These are phyloP conservation scores for Pestalotiopsis sp. DNA, from an alignment of 2,329 filamentous ascomycete genomes.

Conservation along the genomic window DNA sequence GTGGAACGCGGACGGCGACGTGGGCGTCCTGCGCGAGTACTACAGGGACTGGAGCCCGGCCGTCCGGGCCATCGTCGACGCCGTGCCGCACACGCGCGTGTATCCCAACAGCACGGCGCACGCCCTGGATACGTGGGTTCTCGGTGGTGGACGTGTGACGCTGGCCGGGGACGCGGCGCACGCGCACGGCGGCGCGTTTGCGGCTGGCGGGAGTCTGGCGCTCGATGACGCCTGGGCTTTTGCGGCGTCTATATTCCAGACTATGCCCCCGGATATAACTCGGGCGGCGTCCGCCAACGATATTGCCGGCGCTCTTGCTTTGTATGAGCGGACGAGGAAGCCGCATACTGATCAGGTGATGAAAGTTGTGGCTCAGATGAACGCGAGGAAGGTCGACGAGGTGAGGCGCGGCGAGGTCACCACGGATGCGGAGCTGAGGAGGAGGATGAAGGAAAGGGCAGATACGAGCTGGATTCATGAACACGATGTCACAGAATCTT, in stretches of 20 bases:
- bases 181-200: slow-evolving; percentile 42
- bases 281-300: not conserved
- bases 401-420: not conserved
- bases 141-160: slow-evolving; percentile 35
- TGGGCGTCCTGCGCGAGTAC: slow-evolving; percentile 36
- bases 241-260: slow-evolving; percentile 36
- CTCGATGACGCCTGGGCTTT: slow-evolving; percentile 45
- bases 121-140: slow-evolving; percentile 41
- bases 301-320: not conserved
- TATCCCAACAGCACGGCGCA: slow-evolving; percentile 45
- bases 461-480: slow-evolving; percentile 11
- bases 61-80: slow-evolving; percentile 39
- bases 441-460: slow-evolving; percentile 1
- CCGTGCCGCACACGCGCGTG: slow-evolving; percentile 38
- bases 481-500: not conserved
- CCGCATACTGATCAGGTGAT: slow-evolving; percentile 8
- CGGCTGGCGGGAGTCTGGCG: slow-evolving; percentile 40
- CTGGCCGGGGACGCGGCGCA: slow-evolving; percentile 42
- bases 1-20: slow-evolving; percentile 41
- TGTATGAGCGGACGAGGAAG: slow-evolving; percentile 9
- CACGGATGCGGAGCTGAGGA: slow-evolving; percentile 7
- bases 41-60: slow-evolving; percentile 45
- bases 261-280: slow-evolving; percentile 21
- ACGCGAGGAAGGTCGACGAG: not conserved
- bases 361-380: not conserved